phyloP scores from a whole-genome alignment of 2,329 filamentous ascomycete species.

The Davidsoniella virescens region DNA sequence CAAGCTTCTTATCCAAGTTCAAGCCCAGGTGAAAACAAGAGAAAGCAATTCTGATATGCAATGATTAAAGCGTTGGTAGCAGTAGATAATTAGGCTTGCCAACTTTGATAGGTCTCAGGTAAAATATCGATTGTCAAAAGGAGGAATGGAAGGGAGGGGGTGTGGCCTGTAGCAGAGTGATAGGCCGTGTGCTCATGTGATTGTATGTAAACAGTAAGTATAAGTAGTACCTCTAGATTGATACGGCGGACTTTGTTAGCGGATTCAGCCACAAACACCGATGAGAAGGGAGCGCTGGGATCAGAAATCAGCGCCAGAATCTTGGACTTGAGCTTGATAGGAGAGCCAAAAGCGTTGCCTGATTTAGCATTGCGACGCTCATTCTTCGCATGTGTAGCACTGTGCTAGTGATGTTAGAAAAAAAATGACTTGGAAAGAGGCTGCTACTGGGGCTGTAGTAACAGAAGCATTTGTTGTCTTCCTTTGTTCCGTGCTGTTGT shows the following conservation, averaged over 20 bases:
- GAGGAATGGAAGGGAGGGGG: background rate
- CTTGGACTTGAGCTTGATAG: constrained; percentile 70
- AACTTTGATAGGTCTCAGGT: no score
- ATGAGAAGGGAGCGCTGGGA: constrained; percentile 38
- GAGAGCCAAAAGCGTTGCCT: constrained; percentile 64
- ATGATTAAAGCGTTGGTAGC: no score
- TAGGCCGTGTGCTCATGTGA: no score
- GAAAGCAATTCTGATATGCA: no score
- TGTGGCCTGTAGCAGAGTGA: background rate
- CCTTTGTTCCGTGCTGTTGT: background rate
- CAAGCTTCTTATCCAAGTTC: no score
- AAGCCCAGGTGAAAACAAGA: no score
- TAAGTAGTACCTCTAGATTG: constrained; percentile 47
- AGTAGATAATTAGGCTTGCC: no score
- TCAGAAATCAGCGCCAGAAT: constrained; percentile 60
- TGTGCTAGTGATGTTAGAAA: constrained; percentile 17
- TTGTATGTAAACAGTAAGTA: background rate
- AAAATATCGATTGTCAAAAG: no score
- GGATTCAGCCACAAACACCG: constrained; percentile 71
- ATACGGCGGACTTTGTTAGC: constrained; percentile 64
- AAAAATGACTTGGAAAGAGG: background rate
- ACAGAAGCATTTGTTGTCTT: no score
- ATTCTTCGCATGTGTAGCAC: constrained; percentile 31
- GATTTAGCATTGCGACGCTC: constrained; percentile 53
- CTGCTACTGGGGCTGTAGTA: no score